A percentile compares a stretch with the other conserved stretches of the same genome.
Evolutionary conservation across 2,329 filamentous ascomycete species (phyloP).

Genomic region (Amphichorda felina): DNA sequence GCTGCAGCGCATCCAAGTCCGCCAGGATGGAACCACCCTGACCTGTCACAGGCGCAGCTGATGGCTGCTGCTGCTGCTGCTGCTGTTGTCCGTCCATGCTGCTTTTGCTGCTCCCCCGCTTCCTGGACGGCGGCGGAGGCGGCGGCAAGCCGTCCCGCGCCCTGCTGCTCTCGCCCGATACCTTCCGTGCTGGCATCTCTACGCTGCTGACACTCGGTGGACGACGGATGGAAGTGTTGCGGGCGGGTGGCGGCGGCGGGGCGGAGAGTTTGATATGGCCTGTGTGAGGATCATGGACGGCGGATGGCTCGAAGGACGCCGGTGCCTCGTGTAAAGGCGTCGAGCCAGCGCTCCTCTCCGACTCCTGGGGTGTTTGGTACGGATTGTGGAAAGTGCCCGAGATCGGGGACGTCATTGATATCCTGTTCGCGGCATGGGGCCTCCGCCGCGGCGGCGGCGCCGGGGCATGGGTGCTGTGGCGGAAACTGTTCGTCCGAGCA

Average conservation of each 20-base stretch:
- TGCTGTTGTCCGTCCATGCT: constrained; percentile 21
- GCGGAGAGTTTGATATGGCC: constrained; percentile 7
- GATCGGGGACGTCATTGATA: constrained; percentile 1
- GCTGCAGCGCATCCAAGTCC: constrained; percentile 59
- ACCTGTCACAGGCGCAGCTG: constrained; percentile 10
- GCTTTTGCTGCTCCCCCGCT: constrained; percentile 32
- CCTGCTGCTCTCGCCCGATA: neutral
- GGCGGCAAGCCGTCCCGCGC: constrained; percentile 18
- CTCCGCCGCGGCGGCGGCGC: constrained; percentile 45
- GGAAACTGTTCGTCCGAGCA: constrained; percentile 32
- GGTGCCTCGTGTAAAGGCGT: neutral
- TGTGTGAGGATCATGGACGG: neutral
- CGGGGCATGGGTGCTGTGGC: constrained; percentile 28
- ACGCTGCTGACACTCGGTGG: constrained; percentile 29
- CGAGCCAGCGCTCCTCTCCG: neutral
- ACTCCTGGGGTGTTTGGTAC: neutral
- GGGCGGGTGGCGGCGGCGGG: constrained; percentile 32
- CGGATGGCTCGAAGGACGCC: neutral
- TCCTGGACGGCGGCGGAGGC: constrained; percentile 35
- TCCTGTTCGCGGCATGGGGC: constrained; percentile 23
- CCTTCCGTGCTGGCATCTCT: constrained; percentile 12
- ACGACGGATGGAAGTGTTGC: constrained; percentile 29
- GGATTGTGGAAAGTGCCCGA: constrained; percentile 4
- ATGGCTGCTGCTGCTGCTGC: too few species aligned
- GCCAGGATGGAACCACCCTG: constrained; percentile 52